A percentile compares a stretch with the other conserved stretches of the same genome.
Conservation (phyloP, 495 filamentous ascomycete genomes). For the Lophiotrema nucula region DNA sequence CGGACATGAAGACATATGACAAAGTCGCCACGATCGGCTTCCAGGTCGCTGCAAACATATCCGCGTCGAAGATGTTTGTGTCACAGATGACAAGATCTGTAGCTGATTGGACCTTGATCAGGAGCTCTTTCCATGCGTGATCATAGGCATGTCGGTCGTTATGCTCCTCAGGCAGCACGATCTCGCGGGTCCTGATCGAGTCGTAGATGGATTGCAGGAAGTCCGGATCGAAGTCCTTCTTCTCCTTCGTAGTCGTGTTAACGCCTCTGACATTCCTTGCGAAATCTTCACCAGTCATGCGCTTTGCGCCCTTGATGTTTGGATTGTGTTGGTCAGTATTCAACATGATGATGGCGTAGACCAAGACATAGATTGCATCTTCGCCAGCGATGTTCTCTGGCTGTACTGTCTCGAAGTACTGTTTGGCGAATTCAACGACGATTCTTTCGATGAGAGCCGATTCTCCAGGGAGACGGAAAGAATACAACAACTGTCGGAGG, state of each 20-base stretch:
- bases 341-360: conserved; percentile 93
- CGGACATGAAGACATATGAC: conserved; percentile 98
- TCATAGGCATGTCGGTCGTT: conserved; percentile 95
- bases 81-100: conserved; percentile 75
- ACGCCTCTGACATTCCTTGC: conserved; percentile 83
- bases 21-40: conserved; percentile 90
- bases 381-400: conserved; percentile 79
- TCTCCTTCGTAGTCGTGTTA: conserved; percentile 54
- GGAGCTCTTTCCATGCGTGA: conserved; percentile 92
- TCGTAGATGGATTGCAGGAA: conserved; percentile 88
- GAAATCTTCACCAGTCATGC: conserved; percentile 82
- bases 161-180: conserved; percentile 95
- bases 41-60: conserved; percentile 98
- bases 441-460: conserved; percentile 91
- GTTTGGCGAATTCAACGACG: conserved; percentile 78
- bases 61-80: conserved; percentile 92
- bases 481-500: conserved; percentile 77
- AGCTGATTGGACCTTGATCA: conserved; percentile 77
- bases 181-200: conserved; percentile 87
- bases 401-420: conserved; percentile 71
- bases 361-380: conserved; percentile 86
- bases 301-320: conserved; percentile 74
- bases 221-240: conserved; percentile 77
- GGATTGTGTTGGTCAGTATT: conserved; percentile 97
- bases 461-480: conserved; percentile 95